Percentiles rank a stretch among this genome's conserved stretches.
Evolutionary conservation across 2,329 filamentous ascomycete species (phyloP).

Genomic region (Ascochyta viciae-villosae): DNA sequence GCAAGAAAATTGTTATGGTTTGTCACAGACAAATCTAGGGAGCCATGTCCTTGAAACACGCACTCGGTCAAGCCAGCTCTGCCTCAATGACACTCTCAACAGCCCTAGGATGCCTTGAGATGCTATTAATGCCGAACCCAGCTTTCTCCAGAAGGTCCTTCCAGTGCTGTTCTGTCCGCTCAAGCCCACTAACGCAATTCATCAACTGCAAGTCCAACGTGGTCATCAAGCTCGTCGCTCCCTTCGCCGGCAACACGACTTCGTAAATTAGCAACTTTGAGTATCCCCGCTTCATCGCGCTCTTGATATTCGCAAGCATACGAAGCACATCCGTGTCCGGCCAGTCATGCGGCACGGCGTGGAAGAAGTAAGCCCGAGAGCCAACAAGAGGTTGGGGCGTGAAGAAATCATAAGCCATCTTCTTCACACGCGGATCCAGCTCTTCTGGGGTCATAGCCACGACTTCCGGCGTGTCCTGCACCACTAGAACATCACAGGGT

Average conservation of each 20-base stretch:
- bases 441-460: slow-evolving; percentile 5
- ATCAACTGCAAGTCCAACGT: slow-evolving; percentile 14
- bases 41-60: background rate
- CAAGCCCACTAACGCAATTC: slow-evolving; percentile 16
- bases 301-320: slow-evolving; percentile 20
- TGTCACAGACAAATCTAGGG: no score
- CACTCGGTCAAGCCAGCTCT: background rate
- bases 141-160: slow-evolving; percentile 1
- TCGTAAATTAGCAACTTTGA: slow-evolving; percentile 18
- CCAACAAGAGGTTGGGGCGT: slow-evolving; percentile 32
- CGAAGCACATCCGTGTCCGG: slow-evolving; percentile 27
- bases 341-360: slow-evolving; percentile 51
- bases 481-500: background rate
- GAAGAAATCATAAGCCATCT: slow-evolving; percentile 37
- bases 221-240: slow-evolving; percentile 17
- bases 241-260: slow-evolving; percentile 10
- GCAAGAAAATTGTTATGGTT: no score
- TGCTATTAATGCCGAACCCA: slow-evolving; percentile 7
- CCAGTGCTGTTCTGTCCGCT: slow-evolving; percentile 19
- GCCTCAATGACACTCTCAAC: slow-evolving; percentile 18
- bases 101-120: slow-evolving; percentile 11
- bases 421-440: slow-evolving; percentile 4
- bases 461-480: slow-evolving; percentile 17
- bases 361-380: slow-evolving; percentile 44
- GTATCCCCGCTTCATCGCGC: slow-evolving; percentile 21